Evolutionary conservation across 805 yeast species (phyloP).

Genomic region (Torulaspora quercuum): DNA sequence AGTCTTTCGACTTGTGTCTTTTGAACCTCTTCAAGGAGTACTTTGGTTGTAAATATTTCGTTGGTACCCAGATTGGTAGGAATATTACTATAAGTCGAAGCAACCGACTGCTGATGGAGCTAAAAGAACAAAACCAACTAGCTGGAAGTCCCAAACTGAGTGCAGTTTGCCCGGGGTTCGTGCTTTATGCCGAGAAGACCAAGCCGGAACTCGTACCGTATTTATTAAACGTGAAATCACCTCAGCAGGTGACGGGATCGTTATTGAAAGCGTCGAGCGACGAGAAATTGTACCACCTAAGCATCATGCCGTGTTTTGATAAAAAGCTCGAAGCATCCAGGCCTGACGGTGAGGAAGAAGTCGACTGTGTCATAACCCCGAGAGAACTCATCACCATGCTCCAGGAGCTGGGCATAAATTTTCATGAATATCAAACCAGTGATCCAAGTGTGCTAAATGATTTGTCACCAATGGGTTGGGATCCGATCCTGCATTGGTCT

Average conservation of each 20-base stretch:
- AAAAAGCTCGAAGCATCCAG: constrained; percentile 93
- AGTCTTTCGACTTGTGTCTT: constrained; percentile 58
- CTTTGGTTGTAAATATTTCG: constrained; percentile 68
- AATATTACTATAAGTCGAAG: constrained; percentile 56
- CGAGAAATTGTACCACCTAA: constrained; percentile 64
- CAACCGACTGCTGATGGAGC: constrained; percentile 38
- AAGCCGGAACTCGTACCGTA: constrained; percentile 77
- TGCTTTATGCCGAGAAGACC: constrained; percentile 90
- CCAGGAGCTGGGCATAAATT: constrained; percentile 47
- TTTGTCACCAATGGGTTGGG: constrained; percentile 29
- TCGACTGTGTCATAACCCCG: constrained; percentile 93
- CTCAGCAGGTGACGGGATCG: constrained; percentile 90
- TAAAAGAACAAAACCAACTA: constrained; percentile 14
- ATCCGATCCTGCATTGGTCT: constrained; percentile 58
- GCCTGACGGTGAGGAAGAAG: constrained; percentile 66
- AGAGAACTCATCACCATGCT: constrained; percentile 76
- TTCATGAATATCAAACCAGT: constrained; percentile 22
- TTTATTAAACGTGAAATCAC: constrained; percentile 73
- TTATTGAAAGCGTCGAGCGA: constrained; percentile 56
- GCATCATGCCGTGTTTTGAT: constrained; percentile 96
- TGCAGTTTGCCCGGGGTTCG: constrained; percentile 94
- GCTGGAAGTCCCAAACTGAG: constrained; percentile 52
- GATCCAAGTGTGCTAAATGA: constrained; percentile 10
- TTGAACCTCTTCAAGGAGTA: constrained; percentile 49
- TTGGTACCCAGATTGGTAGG: constrained; percentile 84